Percentiles rank a stretch among this genome's conserved stretches.
phyloP scores from a whole-genome alignment of 805 yeast genomes.

The Barnettozyma siamensis region DNA sequence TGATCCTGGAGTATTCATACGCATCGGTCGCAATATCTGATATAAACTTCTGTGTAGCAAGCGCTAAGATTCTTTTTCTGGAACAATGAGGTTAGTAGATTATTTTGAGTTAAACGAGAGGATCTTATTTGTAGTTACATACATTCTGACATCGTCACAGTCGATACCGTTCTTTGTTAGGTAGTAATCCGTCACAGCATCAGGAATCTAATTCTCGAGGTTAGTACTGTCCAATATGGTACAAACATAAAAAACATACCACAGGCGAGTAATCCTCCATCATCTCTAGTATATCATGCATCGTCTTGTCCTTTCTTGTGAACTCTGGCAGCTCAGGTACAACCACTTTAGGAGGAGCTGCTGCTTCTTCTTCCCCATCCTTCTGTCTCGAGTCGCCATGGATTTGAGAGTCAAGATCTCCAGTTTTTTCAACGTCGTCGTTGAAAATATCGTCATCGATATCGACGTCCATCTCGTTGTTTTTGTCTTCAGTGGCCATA shows the following conservation, averaged over 20 bases:
- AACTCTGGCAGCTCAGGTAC: slow-evolving; percentile 53
- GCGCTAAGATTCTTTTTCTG: slow-evolving; percentile 60
- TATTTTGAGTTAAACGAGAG: too few species aligned
- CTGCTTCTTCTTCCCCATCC: slow-evolving; percentile 2
- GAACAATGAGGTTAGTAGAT: slow-evolving; percentile 9
- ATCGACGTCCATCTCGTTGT: slow-evolving; percentile 18
- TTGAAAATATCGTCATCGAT: slow-evolving; percentile 24
- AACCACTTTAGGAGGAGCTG: slow-evolving; percentile 7
- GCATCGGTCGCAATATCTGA: slow-evolving; percentile 96
- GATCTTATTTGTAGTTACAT: background rate
- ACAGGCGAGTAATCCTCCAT: slow-evolving; percentile 95
- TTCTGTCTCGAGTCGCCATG: background rate
- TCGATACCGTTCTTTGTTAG: slow-evolving; percentile 80
- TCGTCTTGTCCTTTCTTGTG: slow-evolving; percentile 71
- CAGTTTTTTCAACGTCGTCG: slow-evolving; percentile 16
- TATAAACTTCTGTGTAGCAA: slow-evolving; percentile 94
- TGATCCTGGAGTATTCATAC: slow-evolving; percentile 87
- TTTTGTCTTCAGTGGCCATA: slow-evolving; percentile 1
- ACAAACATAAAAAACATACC: slow-evolving; percentile 10
- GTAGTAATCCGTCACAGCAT: slow-evolving; percentile 92
- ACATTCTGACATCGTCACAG: slow-evolving; percentile 65
- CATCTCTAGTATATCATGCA: slow-evolving; percentile 77
- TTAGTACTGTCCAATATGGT: too few species aligned
- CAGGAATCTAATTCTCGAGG: slow-evolving; percentile 55
- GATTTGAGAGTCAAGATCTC: background rate